These are phyloP conservation scores for Nakazawaea holstii DNA, from an alignment of 805 yeast genomes.

Conservation along the genomic window DNA sequence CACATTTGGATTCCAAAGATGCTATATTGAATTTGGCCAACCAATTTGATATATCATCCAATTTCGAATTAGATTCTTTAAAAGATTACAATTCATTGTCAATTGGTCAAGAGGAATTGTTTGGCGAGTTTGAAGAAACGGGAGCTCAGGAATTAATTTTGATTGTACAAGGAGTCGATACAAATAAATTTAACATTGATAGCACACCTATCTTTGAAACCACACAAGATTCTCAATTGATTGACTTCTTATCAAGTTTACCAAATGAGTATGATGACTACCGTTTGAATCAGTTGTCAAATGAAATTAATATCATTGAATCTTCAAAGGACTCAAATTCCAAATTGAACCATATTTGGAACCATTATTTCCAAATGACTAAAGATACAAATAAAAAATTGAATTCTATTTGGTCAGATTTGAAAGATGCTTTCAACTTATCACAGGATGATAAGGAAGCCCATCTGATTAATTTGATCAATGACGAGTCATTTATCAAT, in stretches of 20 bases:
- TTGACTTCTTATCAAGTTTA: conserved; percentile 18
- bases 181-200: conserved; percentile 23
- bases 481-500: conserved; percentile 41
- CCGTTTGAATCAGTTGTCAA: conserved; percentile 19
- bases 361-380: conserved; percentile 16
- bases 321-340: conserved; percentile 7
- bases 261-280: conserved; percentile 18
- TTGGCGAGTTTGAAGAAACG: conserved; percentile 22
- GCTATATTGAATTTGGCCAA: conserved; percentile 41
- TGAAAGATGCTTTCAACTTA: conserved; percentile 20
- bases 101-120: conserved; percentile 13
- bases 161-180: conserved; percentile 36
- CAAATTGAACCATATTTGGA: conserved; percentile 18
- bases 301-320: conserved; percentile 21
- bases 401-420: conserved; percentile 30
- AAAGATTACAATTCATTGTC: neutral
- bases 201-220: conserved; percentile 19
- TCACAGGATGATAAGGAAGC: conserved; percentile 8
- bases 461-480: conserved; percentile 25
- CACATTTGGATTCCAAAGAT: conserved; percentile 22
- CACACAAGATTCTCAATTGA: conserved; percentile 12
- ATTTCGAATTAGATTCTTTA: conserved; percentile 25
- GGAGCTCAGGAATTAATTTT: conserved; percentile 29
- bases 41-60: conserved; percentile 33
- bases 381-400: conserved; percentile 27